These are phyloP conservation scores for Spatholobus suberectus DNA, from an alignment of 306 rosid genomes.

Conservation along the genomic window DNA sequence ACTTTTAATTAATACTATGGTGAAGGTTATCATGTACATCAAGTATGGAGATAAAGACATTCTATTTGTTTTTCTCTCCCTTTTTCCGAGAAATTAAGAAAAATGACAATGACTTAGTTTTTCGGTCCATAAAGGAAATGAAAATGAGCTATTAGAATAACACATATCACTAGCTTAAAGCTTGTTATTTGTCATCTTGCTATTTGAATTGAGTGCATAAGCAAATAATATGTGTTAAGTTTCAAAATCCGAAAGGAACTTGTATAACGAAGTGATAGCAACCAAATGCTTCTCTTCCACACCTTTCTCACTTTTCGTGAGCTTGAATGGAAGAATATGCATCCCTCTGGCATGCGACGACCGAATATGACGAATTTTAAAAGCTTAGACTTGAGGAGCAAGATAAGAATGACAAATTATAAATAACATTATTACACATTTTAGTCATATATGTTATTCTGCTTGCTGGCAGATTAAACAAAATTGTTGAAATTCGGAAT, in stretches of 20 bases:
- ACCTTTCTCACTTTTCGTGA: not conserved
- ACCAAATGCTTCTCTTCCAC: slow-evolving; percentile 8
- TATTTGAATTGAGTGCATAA: not conserved
- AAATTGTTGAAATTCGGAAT: not conserved
- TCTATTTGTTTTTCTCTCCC: not conserved
- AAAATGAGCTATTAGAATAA: not conserved
- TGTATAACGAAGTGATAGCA: slow-evolving; percentile 22
- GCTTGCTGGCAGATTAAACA: not conserved
- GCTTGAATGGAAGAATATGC: not conserved
- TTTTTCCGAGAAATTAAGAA: not conserved
- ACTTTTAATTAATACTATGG: not conserved
- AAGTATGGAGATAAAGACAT: not conserved
- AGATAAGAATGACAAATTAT: not conserved
- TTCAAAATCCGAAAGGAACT: not conserved
- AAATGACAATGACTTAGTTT: not conserved
- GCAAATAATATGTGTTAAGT: not conserved
- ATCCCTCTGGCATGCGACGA: not conserved
- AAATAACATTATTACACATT: not conserved
- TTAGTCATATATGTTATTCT: not conserved
- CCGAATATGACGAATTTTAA: not conserved
- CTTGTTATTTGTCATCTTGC: not conserved
- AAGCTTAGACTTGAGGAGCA: slow-evolving; percentile 3
- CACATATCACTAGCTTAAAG: not conserved
- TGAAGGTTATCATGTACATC: not conserved
- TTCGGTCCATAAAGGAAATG: not conserved